Conservation (phyloP, 2,329 filamentous ascomycete genomes). For the Phaeophleospora eucalypticola region DNA sequence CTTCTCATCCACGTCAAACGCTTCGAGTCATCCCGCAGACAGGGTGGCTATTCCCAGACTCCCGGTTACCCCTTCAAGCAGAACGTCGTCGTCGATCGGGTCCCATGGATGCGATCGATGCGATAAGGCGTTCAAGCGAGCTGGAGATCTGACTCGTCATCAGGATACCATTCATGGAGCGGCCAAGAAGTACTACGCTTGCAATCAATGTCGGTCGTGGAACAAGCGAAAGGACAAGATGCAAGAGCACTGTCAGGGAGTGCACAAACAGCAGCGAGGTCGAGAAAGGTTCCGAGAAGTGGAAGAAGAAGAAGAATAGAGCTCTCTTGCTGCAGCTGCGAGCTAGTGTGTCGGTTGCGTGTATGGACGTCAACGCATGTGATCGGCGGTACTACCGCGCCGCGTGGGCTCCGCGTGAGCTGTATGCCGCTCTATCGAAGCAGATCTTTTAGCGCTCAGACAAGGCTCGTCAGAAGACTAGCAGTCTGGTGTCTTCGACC, state of each 20-base stretch:
- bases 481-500: no score
- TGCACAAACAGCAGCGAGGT: not conserved
- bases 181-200: not conserved
- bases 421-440: no score
- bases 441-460: no score
- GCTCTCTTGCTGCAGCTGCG: no score
- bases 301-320: no score
- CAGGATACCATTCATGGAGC: not conserved
- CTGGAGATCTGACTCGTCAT: not conserved
- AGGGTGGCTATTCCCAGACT: not conserved
- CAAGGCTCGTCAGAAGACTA: no score
- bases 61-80: not conserved
- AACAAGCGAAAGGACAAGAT: not conserved
- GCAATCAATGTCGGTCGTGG: not conserved
- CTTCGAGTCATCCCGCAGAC: not conserved
- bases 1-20: not conserved
- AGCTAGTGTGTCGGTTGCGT: not conserved
- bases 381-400: not conserved
- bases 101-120: not conserved
- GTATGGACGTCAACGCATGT: not conserved
- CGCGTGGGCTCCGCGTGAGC: not conserved
- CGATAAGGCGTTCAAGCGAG: not conserved
- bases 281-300: not conserved
- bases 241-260: not conserved
- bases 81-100: not conserved